Evolutionary conservation across 192 early-diverging fungal genomes (phyloP).

Genomic region (Gigaspora rosea): DNA sequence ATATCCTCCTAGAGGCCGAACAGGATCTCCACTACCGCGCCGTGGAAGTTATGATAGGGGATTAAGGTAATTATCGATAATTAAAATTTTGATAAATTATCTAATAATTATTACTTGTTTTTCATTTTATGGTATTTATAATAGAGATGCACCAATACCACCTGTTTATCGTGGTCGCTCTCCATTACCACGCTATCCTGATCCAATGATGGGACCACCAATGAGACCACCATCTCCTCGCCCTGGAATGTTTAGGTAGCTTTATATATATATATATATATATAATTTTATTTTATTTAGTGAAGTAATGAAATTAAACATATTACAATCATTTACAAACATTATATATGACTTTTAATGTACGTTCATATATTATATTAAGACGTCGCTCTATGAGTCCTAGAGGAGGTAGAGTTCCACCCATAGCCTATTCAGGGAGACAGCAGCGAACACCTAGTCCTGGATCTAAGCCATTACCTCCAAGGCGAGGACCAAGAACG

Average conservation of each 20-base stretch:
- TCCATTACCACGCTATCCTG: slow-evolving; percentile 22
- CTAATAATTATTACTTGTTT: not conserved
- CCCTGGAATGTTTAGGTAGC: not conserved
- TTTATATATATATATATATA: not conserved
- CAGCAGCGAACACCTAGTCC: slow-evolving; percentile 26
- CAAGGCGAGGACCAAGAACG: slow-evolving; percentile 22
- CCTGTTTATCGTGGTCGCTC: slow-evolving; percentile 20
- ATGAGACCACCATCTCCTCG: slow-evolving; percentile 18
- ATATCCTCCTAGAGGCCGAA: slow-evolving; percentile 10
- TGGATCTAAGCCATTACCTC: not conserved
- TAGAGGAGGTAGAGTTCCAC: not conserved
- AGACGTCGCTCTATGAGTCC: slow-evolving; percentile 28
- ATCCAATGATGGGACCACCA: slow-evolving; percentile 6
- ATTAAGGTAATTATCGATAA: slow-evolving; percentile 6
- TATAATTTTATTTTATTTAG: not conserved
- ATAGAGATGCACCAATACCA: slow-evolving; percentile 14
- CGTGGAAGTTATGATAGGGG: slow-evolving; percentile 25
- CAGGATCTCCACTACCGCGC: slow-evolving; percentile 7
- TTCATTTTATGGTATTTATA: not conserved
- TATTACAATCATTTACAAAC: not conserved
- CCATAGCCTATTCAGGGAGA: slow-evolving; percentile 9
- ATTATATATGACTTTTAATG: not conserved
- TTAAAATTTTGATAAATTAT: not conserved
- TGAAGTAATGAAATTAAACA: not conserved
- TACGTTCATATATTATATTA: not conserved